A percentile compares a stretch with the other conserved stretches of the same genome.
These are phyloP conservation scores for Botrytis fragariae DNA, from an alignment of 2,329 filamentous ascomycete genomes.

Conservation along the genomic window DNA sequence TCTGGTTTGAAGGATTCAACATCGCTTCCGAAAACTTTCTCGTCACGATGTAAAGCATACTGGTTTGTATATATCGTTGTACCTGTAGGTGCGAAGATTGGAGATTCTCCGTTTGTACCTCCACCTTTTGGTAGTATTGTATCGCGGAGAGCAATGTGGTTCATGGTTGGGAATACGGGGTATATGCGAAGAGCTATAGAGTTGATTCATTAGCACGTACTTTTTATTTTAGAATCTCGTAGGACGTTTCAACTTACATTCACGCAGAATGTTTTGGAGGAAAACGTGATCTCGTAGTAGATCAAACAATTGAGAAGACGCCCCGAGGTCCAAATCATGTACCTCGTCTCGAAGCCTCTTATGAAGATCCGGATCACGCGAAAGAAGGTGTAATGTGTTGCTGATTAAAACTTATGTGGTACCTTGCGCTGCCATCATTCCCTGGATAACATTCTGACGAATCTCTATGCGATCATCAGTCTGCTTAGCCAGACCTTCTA, in stretches of 20 bases:
- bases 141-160: background rate
- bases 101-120: constrained; percentile 37
- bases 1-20: constrained; percentile 42
- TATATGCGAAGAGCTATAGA: constrained; percentile 3
- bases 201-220: too few species aligned
- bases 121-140: constrained; percentile 40
- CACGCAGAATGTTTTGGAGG: constrained; percentile 41
- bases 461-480: constrained; percentile 43
- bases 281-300: background rate
- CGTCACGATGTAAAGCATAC: constrained; percentile 39
- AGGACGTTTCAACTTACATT: constrained; percentile 50
- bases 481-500: constrained; percentile 2
- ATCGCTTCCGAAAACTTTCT: constrained; percentile 40
- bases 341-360: background rate
- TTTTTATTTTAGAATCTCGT: background rate
- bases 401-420: constrained; percentile 42
- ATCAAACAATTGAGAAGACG: background rate
- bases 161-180: background rate
- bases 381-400: background rate
- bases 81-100: constrained; percentile 38
- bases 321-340: constrained; percentile 42
- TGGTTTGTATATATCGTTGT: constrained; percentile 23
- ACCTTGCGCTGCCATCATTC: constrained; percentile 43
- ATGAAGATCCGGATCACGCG: background rate
- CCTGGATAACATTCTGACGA: constrained; percentile 36